Conservation (phyloP, 495 filamentous ascomycete species). For the Collariella sp. region DNA sequence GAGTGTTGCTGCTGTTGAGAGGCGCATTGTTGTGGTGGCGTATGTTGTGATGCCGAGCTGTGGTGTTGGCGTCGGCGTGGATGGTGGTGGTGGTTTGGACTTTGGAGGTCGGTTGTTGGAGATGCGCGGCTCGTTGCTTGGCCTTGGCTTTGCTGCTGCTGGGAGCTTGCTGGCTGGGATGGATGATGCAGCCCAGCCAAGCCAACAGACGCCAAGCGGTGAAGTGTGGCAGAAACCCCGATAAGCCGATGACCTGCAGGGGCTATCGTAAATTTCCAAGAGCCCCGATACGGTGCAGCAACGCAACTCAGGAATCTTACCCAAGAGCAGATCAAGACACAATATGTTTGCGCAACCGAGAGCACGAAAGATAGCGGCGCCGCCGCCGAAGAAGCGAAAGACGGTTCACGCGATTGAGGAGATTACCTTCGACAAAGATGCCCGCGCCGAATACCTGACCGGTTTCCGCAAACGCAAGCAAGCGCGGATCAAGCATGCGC, state of each 20-base stretch:
- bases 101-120: no score
- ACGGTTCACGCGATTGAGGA: conserved; percentile 54
- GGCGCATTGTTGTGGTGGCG: conserved; percentile 44
- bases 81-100: conserved; percentile 7
- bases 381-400: conserved; percentile 60
- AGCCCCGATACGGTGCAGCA: background rate
- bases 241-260: conserved; percentile 10
- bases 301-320: background rate
- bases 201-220: conserved; percentile 11
- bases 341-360: conserved; percentile 42
- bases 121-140: conserved; percentile 1
- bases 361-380: conserved; percentile 39
- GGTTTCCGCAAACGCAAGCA: conserved; percentile 95
- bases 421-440: conserved; percentile 71
- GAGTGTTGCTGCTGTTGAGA: conserved; percentile 50
- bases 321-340: background rate
- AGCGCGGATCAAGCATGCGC: conserved; percentile 70
- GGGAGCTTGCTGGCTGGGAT: background rate
- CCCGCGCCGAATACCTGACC: conserved; percentile 77
- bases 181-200: conserved; percentile 7
- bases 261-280: conserved; percentile 9
- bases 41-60: conserved; percentile 8
- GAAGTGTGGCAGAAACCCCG: conserved; percentile 12
- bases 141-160: background rate
- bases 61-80: conserved; percentile 9